phyloP scores from a whole-genome alignment of 1,139 yeast genomes.

The Candida glucosophila region DNA sequence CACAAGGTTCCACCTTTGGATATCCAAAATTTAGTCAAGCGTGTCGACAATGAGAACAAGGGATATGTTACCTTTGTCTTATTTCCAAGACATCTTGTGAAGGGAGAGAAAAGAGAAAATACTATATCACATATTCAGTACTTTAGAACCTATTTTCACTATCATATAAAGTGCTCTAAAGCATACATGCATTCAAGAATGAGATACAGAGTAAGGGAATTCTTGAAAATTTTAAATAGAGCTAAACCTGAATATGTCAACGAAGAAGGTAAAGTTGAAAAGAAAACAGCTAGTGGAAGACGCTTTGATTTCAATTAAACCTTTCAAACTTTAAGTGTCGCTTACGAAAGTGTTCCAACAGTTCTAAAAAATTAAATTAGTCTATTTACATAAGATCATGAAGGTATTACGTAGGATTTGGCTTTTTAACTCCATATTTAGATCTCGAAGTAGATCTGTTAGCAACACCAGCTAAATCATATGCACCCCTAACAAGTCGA shows the following conservation, averaged over 20 bases:
- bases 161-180: constrained; percentile 95
- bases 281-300: constrained; percentile 81
- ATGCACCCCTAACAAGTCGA: constrained; percentile 87
- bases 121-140: constrained; percentile 84
- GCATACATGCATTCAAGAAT: constrained; percentile 98
- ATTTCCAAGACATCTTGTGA: constrained; percentile 63
- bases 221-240: constrained; percentile 89
- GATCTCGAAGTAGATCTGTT: constrained; percentile 85
- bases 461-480: constrained; percentile 92
- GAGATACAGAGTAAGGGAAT: constrained; percentile 91
- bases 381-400: not conserved
- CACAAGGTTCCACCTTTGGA: constrained; percentile 92
- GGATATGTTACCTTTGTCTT: constrained; percentile 74
- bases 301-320: constrained; percentile 42
- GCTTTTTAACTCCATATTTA: constrained; percentile 90
- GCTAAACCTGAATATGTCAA: constrained; percentile 92
- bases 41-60: constrained; percentile 42
- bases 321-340: too few relatives aligned
- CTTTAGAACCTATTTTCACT: constrained; percentile 94
- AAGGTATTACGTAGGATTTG: constrained; percentile 18
- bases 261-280: constrained; percentile 54
- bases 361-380: not conserved
- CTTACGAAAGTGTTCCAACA: too few relatives aligned
- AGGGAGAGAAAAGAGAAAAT: constrained; percentile 67
- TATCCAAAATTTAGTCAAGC: constrained; percentile 36